Percentiles rank a stretch among this genome's conserved stretches.
These are phyloP conservation scores for Ophiostoma himal-ulmi DNA, from an alignment of 2,329 filamentous ascomycete genomes.

Conservation along the genomic window DNA sequence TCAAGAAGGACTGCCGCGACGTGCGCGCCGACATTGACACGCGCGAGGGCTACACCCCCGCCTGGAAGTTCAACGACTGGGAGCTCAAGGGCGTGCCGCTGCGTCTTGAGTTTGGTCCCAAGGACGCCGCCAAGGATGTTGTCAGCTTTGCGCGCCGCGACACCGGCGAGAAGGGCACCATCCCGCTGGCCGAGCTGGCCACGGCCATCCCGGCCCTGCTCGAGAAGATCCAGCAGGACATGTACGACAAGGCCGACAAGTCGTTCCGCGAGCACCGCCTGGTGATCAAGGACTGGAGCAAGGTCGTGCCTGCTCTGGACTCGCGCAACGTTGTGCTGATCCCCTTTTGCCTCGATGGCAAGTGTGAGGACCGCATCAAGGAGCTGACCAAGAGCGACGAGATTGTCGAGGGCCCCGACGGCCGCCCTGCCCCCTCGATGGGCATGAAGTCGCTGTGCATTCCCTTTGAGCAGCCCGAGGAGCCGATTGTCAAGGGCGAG, in stretches of 20 bases:
- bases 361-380: constrained; percentile 94
- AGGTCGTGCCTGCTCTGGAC: constrained; percentile 86
- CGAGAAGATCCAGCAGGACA: constrained; percentile 81
- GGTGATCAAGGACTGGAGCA: constrained; percentile 77
- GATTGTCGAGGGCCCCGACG: constrained; percentile 43
- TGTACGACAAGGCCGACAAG: constrained; percentile 69
- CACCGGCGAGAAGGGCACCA: constrained; percentile 73
- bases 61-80: constrained; percentile 99
- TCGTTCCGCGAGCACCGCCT: constrained; percentile 76
- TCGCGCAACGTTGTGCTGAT: constrained; percentile 89
- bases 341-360: constrained; percentile 73
- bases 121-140: constrained; percentile 79
- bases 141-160: constrained; percentile 85
- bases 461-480: constrained; percentile 75
- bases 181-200: constrained; percentile 67
- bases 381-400: constrained; percentile 76
- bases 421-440: constrained; percentile 52
- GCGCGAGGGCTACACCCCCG: constrained; percentile 86
- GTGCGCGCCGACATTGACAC: constrained; percentile 76
- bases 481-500: constrained; percentile 68
- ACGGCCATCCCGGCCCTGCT: constrained; percentile 73
- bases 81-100: constrained; percentile 94
- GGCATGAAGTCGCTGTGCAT: constrained; percentile 68
- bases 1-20: constrained; percentile 57
- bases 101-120: constrained; percentile 90